These are phyloP conservation scores for Blastomyces parvus DNA, from an alignment of 2,329 filamentous ascomycete species.

Conservation along the genomic window DNA sequence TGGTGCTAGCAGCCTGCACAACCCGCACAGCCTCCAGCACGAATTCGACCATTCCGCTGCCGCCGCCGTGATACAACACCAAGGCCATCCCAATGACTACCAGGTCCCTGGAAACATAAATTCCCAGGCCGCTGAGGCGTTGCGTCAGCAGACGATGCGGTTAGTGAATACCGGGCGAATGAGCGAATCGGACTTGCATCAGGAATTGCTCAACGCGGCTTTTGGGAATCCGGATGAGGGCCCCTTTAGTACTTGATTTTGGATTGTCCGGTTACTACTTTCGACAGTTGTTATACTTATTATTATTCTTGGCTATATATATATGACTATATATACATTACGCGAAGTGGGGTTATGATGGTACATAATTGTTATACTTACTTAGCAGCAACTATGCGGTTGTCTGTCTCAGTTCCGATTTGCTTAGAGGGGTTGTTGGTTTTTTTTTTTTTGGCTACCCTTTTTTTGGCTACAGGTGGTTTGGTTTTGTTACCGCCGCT, in stretches of 20 bases:
- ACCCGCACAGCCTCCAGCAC: slow-evolving; percentile 25
- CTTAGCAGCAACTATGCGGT: background rate
- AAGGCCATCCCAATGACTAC: slow-evolving; percentile 31
- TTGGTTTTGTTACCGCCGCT: background rate
- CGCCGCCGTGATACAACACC: slow-evolving; percentile 22
- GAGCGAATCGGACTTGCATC: slow-evolving; percentile 34
- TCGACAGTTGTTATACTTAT: background rate
- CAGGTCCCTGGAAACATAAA: slow-evolving; percentile 33
- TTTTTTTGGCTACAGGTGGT: too few relatives aligned
- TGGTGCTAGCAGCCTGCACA: slow-evolving; percentile 16
- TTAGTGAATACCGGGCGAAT: slow-evolving; percentile 30
- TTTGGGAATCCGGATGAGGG: slow-evolving; percentile 31
- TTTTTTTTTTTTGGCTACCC: background rate
- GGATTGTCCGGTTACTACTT: background rate
- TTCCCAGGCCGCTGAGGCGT: slow-evolving; percentile 22
- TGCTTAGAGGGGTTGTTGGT: background rate
- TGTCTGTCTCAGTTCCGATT: slow-evolving; percentile 12
- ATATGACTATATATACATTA: background rate
- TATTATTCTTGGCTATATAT: slow-evolving; percentile 1
- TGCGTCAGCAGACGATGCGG: slow-evolving; percentile 32
- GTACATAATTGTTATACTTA: background rate
- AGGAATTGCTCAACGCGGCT: slow-evolving; percentile 32
- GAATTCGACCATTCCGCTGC: slow-evolving; percentile 27
- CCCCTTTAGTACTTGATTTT: slow-evolving; percentile 22
- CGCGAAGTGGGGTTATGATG: background rate